Evolutionary conservation across 1,284 basidiomycete genomes (phyloP).

Genomic region (Stereum hirsutum): DNA sequence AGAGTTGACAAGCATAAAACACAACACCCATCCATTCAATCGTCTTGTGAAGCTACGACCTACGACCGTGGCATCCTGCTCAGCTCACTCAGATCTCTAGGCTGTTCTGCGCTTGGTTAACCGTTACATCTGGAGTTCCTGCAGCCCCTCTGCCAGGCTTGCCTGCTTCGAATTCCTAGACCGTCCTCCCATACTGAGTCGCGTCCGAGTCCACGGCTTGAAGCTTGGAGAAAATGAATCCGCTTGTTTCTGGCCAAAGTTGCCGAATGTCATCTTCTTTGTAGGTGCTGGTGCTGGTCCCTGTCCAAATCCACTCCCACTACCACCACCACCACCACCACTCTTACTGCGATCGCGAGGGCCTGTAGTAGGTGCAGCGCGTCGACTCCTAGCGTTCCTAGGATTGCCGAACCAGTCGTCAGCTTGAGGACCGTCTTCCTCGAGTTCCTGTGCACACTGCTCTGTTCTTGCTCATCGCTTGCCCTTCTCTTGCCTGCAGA

Average conservation of each 20-base stretch:
- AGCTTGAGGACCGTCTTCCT: slow-evolving; percentile 31
- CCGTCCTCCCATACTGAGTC: neutral
- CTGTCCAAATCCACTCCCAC: too few species aligned
- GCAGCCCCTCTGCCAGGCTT: neutral
- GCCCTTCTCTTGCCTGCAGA: slow-evolving; percentile 42
- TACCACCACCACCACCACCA: slow-evolving; percentile 30
- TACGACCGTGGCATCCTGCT: too few species aligned
- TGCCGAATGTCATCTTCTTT: neutral
- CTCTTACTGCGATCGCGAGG: slow-evolving; percentile 13
- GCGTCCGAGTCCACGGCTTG: neutral
- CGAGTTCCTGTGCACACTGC: slow-evolving; percentile 35
- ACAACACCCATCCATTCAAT: too few species aligned
- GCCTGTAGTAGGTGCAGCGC: slow-evolving; percentile 6
- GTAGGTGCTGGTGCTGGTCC: neutral
- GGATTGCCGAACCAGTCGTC: slow-evolving; percentile 55
- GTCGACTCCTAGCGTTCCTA: slow-evolving; percentile 17
- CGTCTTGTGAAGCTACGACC: too few species aligned
- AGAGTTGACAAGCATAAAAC: too few species aligned
- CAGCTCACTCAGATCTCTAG: too few species aligned
- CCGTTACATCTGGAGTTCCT: too few species aligned
- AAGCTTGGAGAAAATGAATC: neutral
- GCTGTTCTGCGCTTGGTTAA: too few species aligned
- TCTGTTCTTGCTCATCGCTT: slow-evolving; percentile 52
- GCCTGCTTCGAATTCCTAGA: neutral
- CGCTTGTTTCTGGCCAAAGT: neutral